Percentiles rank a stretch among this genome's conserved stretches.
phyloP scores from a whole-genome alignment of 2,329 filamentous ascomycete genomes.

The Cercospora zeae-maydis region DNA sequence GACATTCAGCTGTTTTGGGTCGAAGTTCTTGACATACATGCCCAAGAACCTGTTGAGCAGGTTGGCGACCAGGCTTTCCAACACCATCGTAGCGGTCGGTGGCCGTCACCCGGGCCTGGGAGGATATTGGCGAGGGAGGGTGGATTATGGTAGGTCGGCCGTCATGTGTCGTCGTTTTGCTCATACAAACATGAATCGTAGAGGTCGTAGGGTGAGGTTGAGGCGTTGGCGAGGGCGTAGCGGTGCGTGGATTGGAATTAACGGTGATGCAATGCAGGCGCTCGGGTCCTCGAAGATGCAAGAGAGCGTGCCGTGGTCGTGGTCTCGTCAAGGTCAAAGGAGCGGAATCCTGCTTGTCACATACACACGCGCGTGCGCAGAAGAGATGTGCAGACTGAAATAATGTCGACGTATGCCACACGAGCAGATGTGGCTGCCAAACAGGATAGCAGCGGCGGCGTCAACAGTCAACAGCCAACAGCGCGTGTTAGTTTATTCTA shows the following conservation, averaged over 20 bases:
- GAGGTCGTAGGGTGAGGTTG: not conserved
- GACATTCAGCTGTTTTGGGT: slow-evolving; percentile 94
- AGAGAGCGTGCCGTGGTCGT: not conserved
- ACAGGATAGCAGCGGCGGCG: not conserved
- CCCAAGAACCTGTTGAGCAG: slow-evolving; percentile 98
- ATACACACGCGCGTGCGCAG: not conserved
- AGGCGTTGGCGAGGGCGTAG: not conserved
- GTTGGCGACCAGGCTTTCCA: slow-evolving; percentile 94
- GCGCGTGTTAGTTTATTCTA: no score
- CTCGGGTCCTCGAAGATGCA: not conserved
- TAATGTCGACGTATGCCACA: not conserved
- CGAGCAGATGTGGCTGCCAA: not conserved
- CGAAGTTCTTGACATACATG: slow-evolving; percentile 99
- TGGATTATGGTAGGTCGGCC: not conserved
- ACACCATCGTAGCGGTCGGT: slow-evolving; percentile 62
- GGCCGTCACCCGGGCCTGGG: slow-evolving; percentile 73
- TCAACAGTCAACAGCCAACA: no score
- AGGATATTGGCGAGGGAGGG: not conserved
- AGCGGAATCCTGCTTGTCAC: slow-evolving; percentile 2
- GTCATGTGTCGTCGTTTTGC: slow-evolving; percentile 1
- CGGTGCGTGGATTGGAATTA: not conserved
- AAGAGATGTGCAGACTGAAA: not conserved
- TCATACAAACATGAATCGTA: not conserved
- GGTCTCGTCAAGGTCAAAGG: not conserved
- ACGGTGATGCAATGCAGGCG: slow-evolving; percentile 4